phyloP scores from a whole-genome alignment of 805 yeast species.

The Spathaspora sp. region DNA sequence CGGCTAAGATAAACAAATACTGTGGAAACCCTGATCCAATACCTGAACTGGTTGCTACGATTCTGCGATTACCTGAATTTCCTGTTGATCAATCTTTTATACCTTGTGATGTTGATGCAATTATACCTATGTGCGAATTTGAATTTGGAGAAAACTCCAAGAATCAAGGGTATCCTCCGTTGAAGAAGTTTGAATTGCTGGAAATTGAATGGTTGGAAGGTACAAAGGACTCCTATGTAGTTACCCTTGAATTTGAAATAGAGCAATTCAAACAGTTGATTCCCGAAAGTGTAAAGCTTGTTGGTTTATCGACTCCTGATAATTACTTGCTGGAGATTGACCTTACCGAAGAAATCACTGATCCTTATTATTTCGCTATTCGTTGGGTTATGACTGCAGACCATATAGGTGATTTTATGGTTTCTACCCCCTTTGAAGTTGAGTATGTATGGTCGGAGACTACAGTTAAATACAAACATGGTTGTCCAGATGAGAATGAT shows the following conservation, averaged over 20 bases:
- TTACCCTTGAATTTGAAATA: neutral
- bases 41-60: neutral
- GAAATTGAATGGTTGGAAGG: neutral
- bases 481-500: no score
- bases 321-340: neutral
- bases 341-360: neutral
- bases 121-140: neutral
- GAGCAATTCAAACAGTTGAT: neutral
- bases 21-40: neutral
- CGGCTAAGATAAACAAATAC: no score
- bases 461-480: no score
- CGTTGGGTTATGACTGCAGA: neutral
- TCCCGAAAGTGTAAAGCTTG: neutral
- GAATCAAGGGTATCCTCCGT: neutral
- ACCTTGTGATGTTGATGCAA: neutral
- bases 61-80: neutral
- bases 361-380: neutral
- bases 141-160: neutral
- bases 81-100: neutral
- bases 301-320: neutral
- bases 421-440: no score
- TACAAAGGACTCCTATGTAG: neutral
- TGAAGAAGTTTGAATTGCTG: neutral
- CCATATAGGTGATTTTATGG: no score
- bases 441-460: no score